These are phyloP conservation scores for Nicotiana benthamiana DNA, from an alignment of 257 asterid genomes.

Conservation along the genomic window DNA sequence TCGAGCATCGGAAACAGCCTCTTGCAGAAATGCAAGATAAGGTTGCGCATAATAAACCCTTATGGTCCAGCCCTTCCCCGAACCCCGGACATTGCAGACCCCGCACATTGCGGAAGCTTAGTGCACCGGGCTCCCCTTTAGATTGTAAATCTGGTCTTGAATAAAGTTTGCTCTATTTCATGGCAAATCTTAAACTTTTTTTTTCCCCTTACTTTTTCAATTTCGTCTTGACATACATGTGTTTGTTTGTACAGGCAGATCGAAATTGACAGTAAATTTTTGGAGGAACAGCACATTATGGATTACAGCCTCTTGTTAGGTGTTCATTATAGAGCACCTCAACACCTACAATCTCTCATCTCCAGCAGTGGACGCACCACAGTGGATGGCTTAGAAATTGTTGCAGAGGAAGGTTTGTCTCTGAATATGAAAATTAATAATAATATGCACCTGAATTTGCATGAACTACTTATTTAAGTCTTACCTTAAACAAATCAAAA, in stretches of 20 bases:
- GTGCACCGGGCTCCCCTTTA: too few relatives aligned
- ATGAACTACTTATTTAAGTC: neutral
- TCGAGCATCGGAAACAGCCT: too few relatives aligned
- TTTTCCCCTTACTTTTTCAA: neutral
- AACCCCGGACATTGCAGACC: too few relatives aligned
- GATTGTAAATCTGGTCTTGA: neutral
- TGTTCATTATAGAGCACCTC: conserved; percentile 94
- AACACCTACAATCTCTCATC: conserved; percentile 61
- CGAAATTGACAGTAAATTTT: conserved; percentile 80
- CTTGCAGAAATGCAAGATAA: too few relatives aligned
- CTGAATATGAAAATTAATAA: neutral
- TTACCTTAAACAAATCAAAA: neutral
- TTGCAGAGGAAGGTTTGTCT: conserved; percentile 82
- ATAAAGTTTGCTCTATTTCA: neutral
- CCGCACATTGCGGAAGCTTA: too few relatives aligned
- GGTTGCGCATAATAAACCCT: too few relatives aligned
- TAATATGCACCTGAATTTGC: neutral
- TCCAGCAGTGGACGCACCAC: conserved; percentile 44
- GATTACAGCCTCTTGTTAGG: conserved; percentile 95
- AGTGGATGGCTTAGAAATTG: conserved; percentile 64
- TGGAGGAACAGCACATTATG: conserved; percentile 91
- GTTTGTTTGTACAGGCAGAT: conserved; percentile 59
- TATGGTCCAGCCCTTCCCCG: too few relatives aligned
- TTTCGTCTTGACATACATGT: neutral
- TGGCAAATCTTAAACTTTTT: neutral